Evolutionary conservation across 805 yeast genomes (phyloP).

Genomic region (Saccharomycopsis javanensis): DNA sequence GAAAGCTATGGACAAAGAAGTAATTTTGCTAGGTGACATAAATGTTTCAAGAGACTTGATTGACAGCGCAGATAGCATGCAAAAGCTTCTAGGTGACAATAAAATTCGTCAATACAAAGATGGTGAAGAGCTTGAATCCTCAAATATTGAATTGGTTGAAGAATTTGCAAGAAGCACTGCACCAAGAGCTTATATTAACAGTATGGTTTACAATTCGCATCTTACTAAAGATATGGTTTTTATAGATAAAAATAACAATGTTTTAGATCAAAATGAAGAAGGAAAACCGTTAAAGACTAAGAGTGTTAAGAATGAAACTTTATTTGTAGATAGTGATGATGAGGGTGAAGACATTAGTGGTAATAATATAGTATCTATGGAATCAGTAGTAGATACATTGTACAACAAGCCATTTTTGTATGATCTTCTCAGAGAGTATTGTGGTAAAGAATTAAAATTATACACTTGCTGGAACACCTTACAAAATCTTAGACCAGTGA

Average conservation of each 20-base stretch:
- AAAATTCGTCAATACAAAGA: constrained; percentile 24
- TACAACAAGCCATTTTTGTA: constrained; percentile 36
- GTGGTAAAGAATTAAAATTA: constrained; percentile 48
- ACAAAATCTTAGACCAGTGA: constrained; percentile 64
- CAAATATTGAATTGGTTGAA: constrained; percentile 26
- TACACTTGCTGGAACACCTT: constrained; percentile 91
- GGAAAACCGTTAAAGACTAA: constrained; percentile 9
- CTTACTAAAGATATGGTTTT: background rate
- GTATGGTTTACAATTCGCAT: constrained; percentile 2
- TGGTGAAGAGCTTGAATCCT: constrained; percentile 27
- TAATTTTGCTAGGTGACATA: constrained; percentile 80
- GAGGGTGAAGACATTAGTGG: constrained; percentile 8
- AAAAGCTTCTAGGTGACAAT: constrained; percentile 33
- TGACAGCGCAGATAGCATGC: constrained; percentile 69
- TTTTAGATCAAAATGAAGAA: constrained; percentile 4
- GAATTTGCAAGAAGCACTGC: constrained; percentile 27
- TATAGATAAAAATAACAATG: constrained; percentile 13
- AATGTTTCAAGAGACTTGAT: constrained; percentile 72
- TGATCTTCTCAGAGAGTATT: constrained; percentile 49
- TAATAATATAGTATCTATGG: constrained; percentile 17
- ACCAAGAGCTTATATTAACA: constrained; percentile 15
- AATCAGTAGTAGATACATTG: constrained; percentile 24
- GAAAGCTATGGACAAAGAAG: constrained; percentile 48
- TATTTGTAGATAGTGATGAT: constrained; percentile 17
- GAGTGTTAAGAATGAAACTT: background rate